These are phyloP conservation scores for Penicillium pulvis DNA, from an alignment of 495 filamentous ascomycete genomes.

Conservation along the genomic window DNA sequence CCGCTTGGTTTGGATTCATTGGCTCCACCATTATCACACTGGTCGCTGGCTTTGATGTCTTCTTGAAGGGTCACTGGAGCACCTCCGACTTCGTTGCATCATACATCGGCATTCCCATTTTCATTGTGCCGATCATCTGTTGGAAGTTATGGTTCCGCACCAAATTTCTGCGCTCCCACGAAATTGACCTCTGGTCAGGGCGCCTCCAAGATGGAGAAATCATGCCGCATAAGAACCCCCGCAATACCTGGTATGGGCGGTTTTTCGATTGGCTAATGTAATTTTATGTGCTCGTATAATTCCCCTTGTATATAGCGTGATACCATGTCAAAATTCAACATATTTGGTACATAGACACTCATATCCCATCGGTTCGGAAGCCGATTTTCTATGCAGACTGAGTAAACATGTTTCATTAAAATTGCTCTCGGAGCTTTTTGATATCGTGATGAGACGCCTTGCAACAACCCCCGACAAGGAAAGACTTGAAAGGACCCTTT, in stretches of 20 bases:
- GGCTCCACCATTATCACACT: conserved; percentile 54
- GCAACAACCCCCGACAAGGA: conserved; percentile 65
- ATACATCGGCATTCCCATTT: conserved; percentile 59
- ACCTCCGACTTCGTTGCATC: conserved; percentile 55
- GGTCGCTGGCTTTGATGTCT: conserved; percentile 44
- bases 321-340: conserved; percentile 5
- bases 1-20: conserved; percentile 59
- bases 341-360: conserved; percentile 6
- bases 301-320: background rate
- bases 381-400: conserved; percentile 5
- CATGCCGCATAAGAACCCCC: conserved; percentile 18
- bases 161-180: conserved; percentile 32
- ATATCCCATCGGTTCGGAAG: conserved; percentile 12
- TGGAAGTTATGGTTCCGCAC: conserved; percentile 64
- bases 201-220: conserved; percentile 43
- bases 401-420: conserved; percentile 9
- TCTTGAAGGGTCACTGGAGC: conserved; percentile 39
- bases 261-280: conserved; percentile 36
- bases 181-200: conserved; percentile 40
- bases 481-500: conserved; percentile 47
- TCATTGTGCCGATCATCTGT: conserved; percentile 56
- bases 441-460: conserved; percentile 57
- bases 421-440: conserved; percentile 40
- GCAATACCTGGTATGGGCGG: conserved; percentile 24
- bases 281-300: conserved; percentile 4